phyloP scores from a whole-genome alignment of 306 rosid species.

The Vachellia collinsii region DNA sequence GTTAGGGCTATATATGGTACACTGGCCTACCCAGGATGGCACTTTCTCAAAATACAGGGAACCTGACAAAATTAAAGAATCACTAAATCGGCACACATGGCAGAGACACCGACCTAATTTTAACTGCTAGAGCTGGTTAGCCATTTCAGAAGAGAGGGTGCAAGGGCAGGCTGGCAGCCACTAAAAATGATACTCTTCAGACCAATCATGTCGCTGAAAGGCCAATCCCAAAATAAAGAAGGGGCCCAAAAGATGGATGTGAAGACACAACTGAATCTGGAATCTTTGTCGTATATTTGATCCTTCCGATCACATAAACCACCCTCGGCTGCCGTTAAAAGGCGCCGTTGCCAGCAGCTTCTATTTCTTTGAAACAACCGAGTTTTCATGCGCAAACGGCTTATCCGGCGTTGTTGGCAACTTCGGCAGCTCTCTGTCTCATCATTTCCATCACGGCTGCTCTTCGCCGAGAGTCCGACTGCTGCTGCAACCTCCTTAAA shows the following conservation, averaged over 20 bases:
- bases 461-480: conserved; percentile 94
- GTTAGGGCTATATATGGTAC: conserved; percentile 48
- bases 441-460: conserved; percentile 99
- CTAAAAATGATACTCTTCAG: conserved; percentile 31
- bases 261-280: conserved; percentile 46
- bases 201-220: conserved; percentile 43
- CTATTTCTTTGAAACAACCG: conserved; percentile 33
- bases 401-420: conserved; percentile 77
- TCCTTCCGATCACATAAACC: conserved; percentile 38
- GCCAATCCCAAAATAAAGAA: not conserved
- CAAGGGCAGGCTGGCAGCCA: conserved; percentile 12
- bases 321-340: conserved; percentile 38
- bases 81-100: conserved; percentile 44
- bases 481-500: conserved; percentile 94
- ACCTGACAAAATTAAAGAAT: conserved; percentile 64
- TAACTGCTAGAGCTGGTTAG: conserved; percentile 44
- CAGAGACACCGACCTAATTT: conserved; percentile 27
- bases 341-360: conserved; percentile 40
- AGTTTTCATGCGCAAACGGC: conserved; percentile 44
- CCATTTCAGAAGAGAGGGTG: conserved; percentile 43
- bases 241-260: not conserved
- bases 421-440: conserved; percentile 99
- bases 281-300: conserved; percentile 36
- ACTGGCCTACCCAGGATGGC: conserved; percentile 46
- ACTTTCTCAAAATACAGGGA: conserved; percentile 32